A percentile compares a stretch with the other conserved stretches of the same genome.
phyloP scores from a whole-genome alignment of 768 basidiomycete genomes.

The Amanita inopinata region DNA sequence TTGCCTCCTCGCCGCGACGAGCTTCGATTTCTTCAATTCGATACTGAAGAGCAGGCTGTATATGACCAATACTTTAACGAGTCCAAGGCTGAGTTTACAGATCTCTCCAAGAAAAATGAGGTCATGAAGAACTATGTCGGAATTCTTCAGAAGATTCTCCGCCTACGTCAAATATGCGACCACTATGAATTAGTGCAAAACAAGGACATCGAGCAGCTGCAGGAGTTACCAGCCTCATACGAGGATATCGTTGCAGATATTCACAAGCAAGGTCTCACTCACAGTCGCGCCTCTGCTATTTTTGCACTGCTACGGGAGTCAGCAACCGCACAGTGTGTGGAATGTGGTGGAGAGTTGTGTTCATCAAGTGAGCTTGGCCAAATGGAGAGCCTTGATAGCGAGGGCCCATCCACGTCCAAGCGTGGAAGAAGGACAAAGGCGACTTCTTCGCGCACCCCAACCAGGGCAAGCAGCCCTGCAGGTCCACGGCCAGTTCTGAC shows the following conservation, averaged over 20 bases:
- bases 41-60: conserved; percentile 69
- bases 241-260: conserved; percentile 77
- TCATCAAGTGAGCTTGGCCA: conserved; percentile 35
- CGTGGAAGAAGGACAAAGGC: conserved; percentile 42
- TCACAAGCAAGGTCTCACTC: conserved; percentile 66
- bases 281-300: conserved; percentile 67
- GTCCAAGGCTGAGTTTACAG: conserved; percentile 86
- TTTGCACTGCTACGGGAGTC: conserved; percentile 81
- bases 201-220: conserved; percentile 38
- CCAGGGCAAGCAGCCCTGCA: conserved; percentile 66
- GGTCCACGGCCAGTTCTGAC: conserved; percentile 66
- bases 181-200: conserved; percentile 85
- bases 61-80: conserved; percentile 86
- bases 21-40: conserved; percentile 77
- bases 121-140: conserved; percentile 99
- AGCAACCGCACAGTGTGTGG: conserved; percentile 80
- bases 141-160: conserved; percentile 92
- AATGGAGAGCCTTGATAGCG: conserved; percentile 38
- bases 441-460: conserved; percentile 51
- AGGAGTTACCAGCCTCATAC: conserved; percentile 50
- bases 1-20: conserved; percentile 89
- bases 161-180: conserved; percentile 95
- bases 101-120: conserved; percentile 79
- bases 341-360: conserved; percentile 76
- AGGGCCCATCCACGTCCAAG: conserved; percentile 37